phyloP scores from a whole-genome alignment of 1,284 basidiomycete genomes.

The Sphagnurus paluster region DNA sequence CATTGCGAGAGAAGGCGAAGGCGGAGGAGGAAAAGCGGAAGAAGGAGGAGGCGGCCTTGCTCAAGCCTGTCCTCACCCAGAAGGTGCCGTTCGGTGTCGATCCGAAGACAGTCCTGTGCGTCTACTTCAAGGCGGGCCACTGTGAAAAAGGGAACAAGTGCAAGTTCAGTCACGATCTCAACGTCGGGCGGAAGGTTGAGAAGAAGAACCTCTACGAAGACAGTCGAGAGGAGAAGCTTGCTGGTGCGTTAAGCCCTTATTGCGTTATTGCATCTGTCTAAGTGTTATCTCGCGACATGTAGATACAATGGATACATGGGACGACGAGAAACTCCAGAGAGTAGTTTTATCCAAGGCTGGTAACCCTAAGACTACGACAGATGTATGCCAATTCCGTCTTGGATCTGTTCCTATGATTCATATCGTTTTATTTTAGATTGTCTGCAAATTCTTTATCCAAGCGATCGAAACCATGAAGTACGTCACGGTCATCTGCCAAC shows the following conservation, averaged over 20 bases:
- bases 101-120: constrained; percentile 89
- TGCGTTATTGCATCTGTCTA: constrained; percentile 4
- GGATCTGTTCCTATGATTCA: constrained; percentile 3
- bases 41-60: constrained; percentile 83
- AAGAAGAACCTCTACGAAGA: constrained; percentile 98
- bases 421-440: constrained; percentile 59
- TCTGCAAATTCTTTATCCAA: constrained; percentile 97
- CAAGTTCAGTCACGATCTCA: constrained; percentile 93
- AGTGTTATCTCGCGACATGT: constrained; percentile 6
- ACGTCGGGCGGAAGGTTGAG: constrained; percentile 89
- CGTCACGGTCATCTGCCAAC: constrained; percentile 23
- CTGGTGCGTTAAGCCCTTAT: constrained; percentile 47
- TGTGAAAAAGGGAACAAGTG: constrained; percentile 93
- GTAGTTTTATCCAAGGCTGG: constrained; percentile 90
- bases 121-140: constrained; percentile 84
- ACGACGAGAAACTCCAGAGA: constrained; percentile 87
- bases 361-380: constrained; percentile 91
- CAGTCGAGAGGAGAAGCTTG: constrained; percentile 75
- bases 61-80: constrained; percentile 78
- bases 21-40: constrained; percentile 80
- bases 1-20: constrained; percentile 75
- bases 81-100: constrained; percentile 96
- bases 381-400: constrained; percentile 51
- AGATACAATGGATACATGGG: constrained; percentile 99
- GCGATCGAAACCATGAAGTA: constrained; percentile 94